Conservation (phyloP, 139 green algal species). For the Haematococcus lacustris region DNA sequence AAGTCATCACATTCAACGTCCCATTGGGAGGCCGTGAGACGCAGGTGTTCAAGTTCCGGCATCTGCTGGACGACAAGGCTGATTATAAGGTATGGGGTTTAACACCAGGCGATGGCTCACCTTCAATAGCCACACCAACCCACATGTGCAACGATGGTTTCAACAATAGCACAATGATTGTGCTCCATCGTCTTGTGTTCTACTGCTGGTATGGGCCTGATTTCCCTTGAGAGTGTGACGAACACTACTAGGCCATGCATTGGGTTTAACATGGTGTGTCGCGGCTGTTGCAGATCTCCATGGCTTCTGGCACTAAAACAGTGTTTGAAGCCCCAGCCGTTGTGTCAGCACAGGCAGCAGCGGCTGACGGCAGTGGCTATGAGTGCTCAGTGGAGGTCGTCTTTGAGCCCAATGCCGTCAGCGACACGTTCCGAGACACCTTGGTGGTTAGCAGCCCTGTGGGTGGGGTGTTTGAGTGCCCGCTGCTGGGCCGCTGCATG, state of each 20-base stretch:
- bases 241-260: background rate
- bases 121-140: background rate
- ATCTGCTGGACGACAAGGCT: conserved; percentile 61
- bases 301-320: background rate
- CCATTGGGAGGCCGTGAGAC: conserved; percentile 55
- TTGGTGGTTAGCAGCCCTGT: conserved; percentile 39
- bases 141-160: background rate
- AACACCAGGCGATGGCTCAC: background rate
- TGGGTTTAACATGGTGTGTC: background rate
- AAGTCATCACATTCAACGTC: conserved; percentile 53
- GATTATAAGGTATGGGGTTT: conserved; percentile 40
- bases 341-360: conserved; percentile 11
- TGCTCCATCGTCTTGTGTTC: background rate
- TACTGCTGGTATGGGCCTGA: too few relatives aligned
- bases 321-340: background rate
- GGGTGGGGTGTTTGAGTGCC: conserved; percentile 54
- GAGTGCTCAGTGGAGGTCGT: conserved; percentile 53
- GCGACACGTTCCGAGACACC: conserved; percentile 52
- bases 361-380: conserved; percentile 5
- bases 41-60: conserved; percentile 52
- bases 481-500: conserved; percentile 59
- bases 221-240: background rate
- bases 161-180: background rate
- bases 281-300: background rate
- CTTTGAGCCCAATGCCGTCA: conserved; percentile 64